Percentiles rank a stretch among this genome's conserved stretches.
phyloP scores from a whole-genome alignment of 768 basidiomycete genomes.

The Macrolepiota albuminosa region DNA sequence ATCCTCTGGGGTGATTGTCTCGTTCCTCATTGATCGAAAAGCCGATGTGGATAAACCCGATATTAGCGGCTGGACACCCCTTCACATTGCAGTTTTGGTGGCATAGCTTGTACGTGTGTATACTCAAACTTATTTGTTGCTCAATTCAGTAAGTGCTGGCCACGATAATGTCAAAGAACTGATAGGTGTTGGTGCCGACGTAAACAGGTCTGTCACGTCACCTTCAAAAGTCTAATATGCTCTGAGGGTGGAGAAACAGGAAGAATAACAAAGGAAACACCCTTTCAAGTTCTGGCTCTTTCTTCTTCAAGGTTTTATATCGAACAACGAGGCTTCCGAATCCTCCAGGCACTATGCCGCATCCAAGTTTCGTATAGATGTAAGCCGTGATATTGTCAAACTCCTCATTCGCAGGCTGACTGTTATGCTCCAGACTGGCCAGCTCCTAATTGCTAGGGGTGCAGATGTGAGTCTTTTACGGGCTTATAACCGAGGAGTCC shows the following conservation, averaged over 20 bases:
- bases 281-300: slow-evolving; percentile 54
- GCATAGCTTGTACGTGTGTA: not conserved
- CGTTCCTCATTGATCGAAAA: slow-evolving; percentile 65
- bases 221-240: slow-evolving; percentile 15
- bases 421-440: slow-evolving; percentile 66
- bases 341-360: slow-evolving; percentile 82
- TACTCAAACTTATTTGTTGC: slow-evolving; percentile 15
- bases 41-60: slow-evolving; percentile 68
- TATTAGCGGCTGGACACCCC: slow-evolving; percentile 67
- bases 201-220: slow-evolving; percentile 44
- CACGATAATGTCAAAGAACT: slow-evolving; percentile 71
- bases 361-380: slow-evolving; percentile 85
- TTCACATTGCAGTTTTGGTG: slow-evolving; percentile 69
- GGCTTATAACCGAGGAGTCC: slow-evolving; percentile 27
- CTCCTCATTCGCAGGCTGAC: slow-evolving; percentile 24
- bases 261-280: slow-evolving; percentile 78
- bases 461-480: slow-evolving; percentile 71
- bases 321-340: slow-evolving; percentile 15
- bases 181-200: slow-evolving; percentile 77
- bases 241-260: slow-evolving; percentile 27
- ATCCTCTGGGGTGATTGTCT: slow-evolving; percentile 57
- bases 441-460: slow-evolving; percentile 76
- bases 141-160: slow-evolving; percentile 68
- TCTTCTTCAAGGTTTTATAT: slow-evolving; percentile 5
- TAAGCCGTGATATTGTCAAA: slow-evolving; percentile 31